Base-by-base conservation (phyloP, 2,329 filamentous ascomycete genomes). In the Rhynchosporium graminicola region DNA sequence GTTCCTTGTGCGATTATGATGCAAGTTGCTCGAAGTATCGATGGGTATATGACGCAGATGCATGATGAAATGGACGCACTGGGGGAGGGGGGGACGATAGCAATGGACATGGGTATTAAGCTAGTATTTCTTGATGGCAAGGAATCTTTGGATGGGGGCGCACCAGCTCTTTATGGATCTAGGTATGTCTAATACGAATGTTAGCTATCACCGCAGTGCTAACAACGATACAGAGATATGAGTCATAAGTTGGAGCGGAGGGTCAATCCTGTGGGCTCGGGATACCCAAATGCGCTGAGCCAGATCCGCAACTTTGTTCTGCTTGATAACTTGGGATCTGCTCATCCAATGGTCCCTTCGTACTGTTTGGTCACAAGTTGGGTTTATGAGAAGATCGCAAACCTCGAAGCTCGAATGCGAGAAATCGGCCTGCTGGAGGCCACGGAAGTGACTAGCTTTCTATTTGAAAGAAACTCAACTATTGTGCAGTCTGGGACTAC, bases 1-100 rank as follows among this genome's bases (percentile, higher is more conserved):
- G 94, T 90, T 31, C 92, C 94, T 3, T 97, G 93, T 74, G 93
- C 93, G 0, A 91, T 97, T 81, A 80, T 97, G 64, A 82, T 97
- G 84, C 90, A 96, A 73, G 85, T 88, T 15, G 90, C 92, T 63
- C 82, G 87, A 68, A 89, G 85, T 64, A 84, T 97, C 52, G 92
- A 97, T 71, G 80, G 77, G 0, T 90, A 89, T 4, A 77, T 97
- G 73, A 89, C 87, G 42, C 82, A 84, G 42, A 81, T 81, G 40
- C 90, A 92, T 83, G 75, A 84, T 65, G 82, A 79, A 6, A 90
- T 92, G 51, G 88, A 88, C 67, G 85, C 90, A 63, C 79, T 82
- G 5, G 87, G 83, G 9, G 78, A 83, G 57, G 76, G 72, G 0
- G 79, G 78, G 3, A 60, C 64, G 15, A 91, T 51, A 87, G 88